Evolutionary conservation across 2,329 filamentous ascomycete genomes (phyloP), one percentile per base, ranked within the genome.

Genomic region (Neonectria sp.): DNA sequence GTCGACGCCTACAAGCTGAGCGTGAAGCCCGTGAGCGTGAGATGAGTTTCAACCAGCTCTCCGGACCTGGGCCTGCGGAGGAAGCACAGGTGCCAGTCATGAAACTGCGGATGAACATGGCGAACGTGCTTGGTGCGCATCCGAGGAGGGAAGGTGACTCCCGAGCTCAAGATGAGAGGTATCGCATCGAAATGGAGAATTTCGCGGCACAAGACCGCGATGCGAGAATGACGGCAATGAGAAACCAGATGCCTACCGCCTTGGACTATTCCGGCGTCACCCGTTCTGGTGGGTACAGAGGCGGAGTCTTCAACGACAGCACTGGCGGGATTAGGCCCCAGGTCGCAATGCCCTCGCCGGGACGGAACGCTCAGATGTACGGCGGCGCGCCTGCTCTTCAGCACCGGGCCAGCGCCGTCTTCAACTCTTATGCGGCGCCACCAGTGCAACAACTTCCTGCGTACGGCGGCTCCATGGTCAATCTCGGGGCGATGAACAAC

Each of bases 1-100:
- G 93, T 1, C 90, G 89, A 31, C 88, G 93, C 29, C 84, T 96
- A 2, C 92, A 95, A 77, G 90, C 90, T 7, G 90, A 91, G 75
- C 85, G 86, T 29, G 91, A 93, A 79, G 91, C 91, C 7, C 87
- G 89, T 31, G 87, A 88, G 68, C 82, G 85, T 48, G 88, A 88
- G 70, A 87, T 89, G 78, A 82, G 81, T 48, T 77, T 81, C 43
- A 78, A 79, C 60, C 73, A 76, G 21, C 68, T 75, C 12, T 57
- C 63, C 29, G 29, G 24, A 17, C 49, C 63, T 37, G 29, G 24
- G 68, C 69, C 15, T 70, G 71, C 21, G 66, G 65, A n/a, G 55
- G 51, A 53, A 24, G 31, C 51, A 25, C 61, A 7, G 53, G 53
- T 21, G 63, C 67, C 24, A 51, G 68, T 5, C 21, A 65, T 77